Conservation (phyloP, 768 basidiomycete species). For the Ramaria sp. region DNA sequence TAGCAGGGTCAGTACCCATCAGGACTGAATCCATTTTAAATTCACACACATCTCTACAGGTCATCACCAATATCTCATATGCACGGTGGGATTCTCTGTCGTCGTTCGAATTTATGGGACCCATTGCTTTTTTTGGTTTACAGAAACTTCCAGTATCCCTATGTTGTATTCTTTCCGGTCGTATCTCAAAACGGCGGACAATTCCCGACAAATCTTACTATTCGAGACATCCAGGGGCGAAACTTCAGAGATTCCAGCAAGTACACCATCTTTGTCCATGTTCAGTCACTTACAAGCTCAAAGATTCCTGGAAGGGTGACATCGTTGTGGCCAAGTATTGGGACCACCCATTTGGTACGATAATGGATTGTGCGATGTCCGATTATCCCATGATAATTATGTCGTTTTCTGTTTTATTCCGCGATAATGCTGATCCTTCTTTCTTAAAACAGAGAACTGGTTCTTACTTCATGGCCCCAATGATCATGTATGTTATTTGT, state of each 20-base stretch:
- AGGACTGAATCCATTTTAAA: neutral
- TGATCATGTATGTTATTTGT: neutral
- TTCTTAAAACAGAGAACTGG: slow-evolving; percentile 5
- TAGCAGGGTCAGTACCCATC: neutral
- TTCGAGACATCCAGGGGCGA: slow-evolving; percentile 63
- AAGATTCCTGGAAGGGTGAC: slow-evolving; percentile 69
- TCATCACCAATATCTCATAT: slow-evolving; percentile 3
- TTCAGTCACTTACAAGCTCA: slow-evolving; percentile 8
- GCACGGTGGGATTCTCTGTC: neutral
- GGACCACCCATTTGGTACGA: slow-evolving; percentile 32
- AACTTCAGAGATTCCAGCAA: slow-evolving; percentile 37
- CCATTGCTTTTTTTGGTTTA: neutral
- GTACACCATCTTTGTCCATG: neutral
- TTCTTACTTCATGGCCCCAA: neutral
- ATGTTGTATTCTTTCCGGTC: slow-evolving; percentile 71
- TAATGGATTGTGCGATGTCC: slow-evolving; percentile 72
- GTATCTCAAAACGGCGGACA: slow-evolving; percentile 72
- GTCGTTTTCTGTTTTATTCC: neutral
- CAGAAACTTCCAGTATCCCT: slow-evolving; percentile 65
- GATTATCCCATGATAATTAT: slow-evolving; percentile 59
- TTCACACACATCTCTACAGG: neutral
- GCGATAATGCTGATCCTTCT: neutral
- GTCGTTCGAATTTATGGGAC: neutral
- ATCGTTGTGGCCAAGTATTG: slow-evolving; percentile 64
- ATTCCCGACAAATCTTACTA: slow-evolving; percentile 68